These are phyloP conservation scores for Pestalotiopsis sp. DNA, from an alignment of 2,329 filamentous ascomycete species.

Conservation along the genomic window DNA sequence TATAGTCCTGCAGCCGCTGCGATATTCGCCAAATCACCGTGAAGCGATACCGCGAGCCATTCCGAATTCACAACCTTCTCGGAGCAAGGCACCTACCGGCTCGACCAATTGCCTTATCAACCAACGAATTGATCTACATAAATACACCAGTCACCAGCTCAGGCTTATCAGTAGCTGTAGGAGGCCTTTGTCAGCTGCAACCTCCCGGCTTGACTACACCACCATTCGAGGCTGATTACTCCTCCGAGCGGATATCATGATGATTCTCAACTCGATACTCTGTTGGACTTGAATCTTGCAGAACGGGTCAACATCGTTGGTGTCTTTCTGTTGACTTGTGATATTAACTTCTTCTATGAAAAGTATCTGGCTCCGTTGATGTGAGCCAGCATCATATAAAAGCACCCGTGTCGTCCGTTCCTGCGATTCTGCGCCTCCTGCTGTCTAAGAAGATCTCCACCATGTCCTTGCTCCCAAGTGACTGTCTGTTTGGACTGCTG, in stretches of 20 bases:
- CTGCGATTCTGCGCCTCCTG: constrained; percentile 43
- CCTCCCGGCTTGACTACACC: too few species aligned
- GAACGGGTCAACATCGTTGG: neutral
- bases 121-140: too few species aligned
- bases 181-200: neutral
- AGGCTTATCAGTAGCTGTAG: neutral
- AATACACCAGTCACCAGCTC: neutral
- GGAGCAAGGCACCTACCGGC: neutral
- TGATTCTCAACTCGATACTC: too few species aligned
- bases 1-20: neutral
- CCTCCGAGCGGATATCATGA: too few species aligned
- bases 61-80: neutral
- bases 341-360: neutral
- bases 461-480: constrained; percentile 50
- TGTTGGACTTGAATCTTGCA: too few species aligned
- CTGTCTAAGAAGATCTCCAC: constrained; percentile 57
- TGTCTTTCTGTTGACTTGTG: neutral
- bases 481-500: constrained; percentile 25
- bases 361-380: neutral
- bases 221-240: too few species aligned
- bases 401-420: constrained; percentile 36
- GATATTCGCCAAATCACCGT: neutral
- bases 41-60: neutral
- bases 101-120: too few species aligned
- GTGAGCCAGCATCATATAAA: constrained; percentile 29